Evolutionary conservation across 2,329 filamentous ascomycete genomes (phyloP).

Genomic region (Fonsecaea multimorphosa): DNA sequence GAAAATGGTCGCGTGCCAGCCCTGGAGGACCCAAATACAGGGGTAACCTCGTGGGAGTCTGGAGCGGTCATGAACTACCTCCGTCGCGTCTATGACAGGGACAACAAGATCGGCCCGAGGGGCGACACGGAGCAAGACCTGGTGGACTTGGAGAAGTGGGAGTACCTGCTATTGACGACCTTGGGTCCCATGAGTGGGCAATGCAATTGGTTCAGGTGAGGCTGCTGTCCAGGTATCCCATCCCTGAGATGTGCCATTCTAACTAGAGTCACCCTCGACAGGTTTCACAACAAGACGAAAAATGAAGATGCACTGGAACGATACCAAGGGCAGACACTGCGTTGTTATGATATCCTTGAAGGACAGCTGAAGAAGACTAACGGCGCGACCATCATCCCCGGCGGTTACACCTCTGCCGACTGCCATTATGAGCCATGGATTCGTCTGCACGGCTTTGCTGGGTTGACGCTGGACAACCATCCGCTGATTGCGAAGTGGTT

Average conservation of each 20-base stretch:
- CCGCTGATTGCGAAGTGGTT: constrained; percentile 51
- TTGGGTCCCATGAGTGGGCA: constrained; percentile 53
- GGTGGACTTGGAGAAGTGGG: constrained; percentile 56
- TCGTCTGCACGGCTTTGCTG: constrained; percentile 47
- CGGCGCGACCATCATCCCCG: constrained; percentile 48
- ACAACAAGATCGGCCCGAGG: constrained; percentile 47
- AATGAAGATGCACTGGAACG: constrained; percentile 52
- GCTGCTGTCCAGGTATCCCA: too few species aligned
- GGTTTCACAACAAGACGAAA: constrained; percentile 45
- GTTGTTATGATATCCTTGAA: constrained; percentile 53
- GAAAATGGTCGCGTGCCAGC: constrained; percentile 52
- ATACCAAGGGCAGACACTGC: constrained; percentile 49
- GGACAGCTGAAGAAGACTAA: constrained; percentile 49
- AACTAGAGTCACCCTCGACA: not conserved
- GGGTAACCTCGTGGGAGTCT: constrained; percentile 48
- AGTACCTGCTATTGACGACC: constrained; percentile 51
- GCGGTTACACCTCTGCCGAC: constrained; percentile 49
- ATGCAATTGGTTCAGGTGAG: constrained; percentile 49
- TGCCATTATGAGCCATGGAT: constrained; percentile 54
- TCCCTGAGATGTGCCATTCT: not conserved
- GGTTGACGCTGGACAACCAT: constrained; percentile 50
- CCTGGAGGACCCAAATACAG: constrained; percentile 49
- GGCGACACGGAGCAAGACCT: constrained; percentile 47
- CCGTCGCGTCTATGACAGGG: constrained; percentile 50
- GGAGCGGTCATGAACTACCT: constrained; percentile 50